Evolutionary conservation across 768 basidiomycete species (phyloP), one percentile per base, ranked within the genome.

Genomic region (Termitomyces sp.): DNA sequence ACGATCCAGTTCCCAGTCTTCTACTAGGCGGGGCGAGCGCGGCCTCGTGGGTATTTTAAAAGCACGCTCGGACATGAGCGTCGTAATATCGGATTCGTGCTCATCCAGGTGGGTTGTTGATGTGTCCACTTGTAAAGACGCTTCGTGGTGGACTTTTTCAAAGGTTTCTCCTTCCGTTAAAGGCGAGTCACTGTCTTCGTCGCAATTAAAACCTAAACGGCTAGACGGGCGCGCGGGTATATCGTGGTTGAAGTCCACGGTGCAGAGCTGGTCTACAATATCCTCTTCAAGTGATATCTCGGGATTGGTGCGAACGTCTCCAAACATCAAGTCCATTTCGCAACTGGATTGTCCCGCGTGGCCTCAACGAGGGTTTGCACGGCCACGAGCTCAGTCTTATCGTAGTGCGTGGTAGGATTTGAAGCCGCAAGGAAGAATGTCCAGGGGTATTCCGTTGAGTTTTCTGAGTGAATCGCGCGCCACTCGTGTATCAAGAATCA

Each of bases 171-270:
- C 47, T 44, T 53, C 55, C 3, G 47, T 26, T 34, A 53, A 54
- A 28, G 45, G 52, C 51, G 60, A 26, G 43, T 53, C 47, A 37
- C 45, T 34, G 22, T 53, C 28, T 21, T 44, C 55, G 32, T 32
- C 32, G 51, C 62, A 55, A 63, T 74, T 75, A 59, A 79, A 80
- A 45, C 77, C 77, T 8, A 81, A 70, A 44, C 77, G 77, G 58
- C 77, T 83, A 28, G 71, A 68, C 48, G 80, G 77, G 32, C 78
- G 76, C 60, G 69, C 66, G 34, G 77, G 76, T n/a, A 70, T 62
- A 21, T 64, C 67, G 45, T 46, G 34, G 24, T 38, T 46, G 32
- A 54, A 35, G 42, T 59, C 56, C 40, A 48, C 46, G 30, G 53
- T 48, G 35, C 47, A 54, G 43, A 56, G 58, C 43, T 63, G 59